These are phyloP conservation scores for Manihot esculenta DNA, from an alignment of 441 rosid genomes.

Conservation along the genomic window DNA sequence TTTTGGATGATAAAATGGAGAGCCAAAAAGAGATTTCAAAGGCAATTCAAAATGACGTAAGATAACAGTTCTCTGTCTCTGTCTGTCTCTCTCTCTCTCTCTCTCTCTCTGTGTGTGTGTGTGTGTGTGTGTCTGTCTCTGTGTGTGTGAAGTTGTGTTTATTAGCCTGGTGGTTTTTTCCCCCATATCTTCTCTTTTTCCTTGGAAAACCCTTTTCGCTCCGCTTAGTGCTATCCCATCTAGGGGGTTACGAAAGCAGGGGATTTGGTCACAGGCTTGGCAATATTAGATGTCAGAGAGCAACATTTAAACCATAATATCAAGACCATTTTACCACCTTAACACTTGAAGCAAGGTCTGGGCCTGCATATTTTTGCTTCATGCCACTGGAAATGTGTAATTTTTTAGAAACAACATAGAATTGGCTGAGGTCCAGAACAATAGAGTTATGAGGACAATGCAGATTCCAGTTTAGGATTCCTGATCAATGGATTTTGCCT, in stretches of 20 bases:
- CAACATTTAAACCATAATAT: conserved; percentile 2
- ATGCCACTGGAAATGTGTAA: background rate
- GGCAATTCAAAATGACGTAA: conserved; percentile 70
- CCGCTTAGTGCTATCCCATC: no score
- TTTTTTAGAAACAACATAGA: background rate
- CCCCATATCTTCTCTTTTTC: no score
- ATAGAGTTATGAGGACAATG: background rate
- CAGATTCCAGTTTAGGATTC: background rate
- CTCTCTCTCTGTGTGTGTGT: no score
- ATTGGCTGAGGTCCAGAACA: background rate
- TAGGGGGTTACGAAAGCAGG: no score
- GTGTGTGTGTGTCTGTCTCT: no score
- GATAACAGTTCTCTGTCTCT: conserved; percentile 18
- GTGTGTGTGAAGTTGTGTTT: no score
- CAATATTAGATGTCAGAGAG: background rate
- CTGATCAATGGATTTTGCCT: no score
- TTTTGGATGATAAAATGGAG: conserved; percentile 82
- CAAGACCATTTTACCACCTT: background rate
- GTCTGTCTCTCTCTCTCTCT: no score
- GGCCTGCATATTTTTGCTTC: background rate
- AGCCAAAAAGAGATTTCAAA: conserved; percentile 71
- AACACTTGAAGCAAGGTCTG: background rate
- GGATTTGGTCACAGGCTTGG: no score
- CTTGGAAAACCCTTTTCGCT: no score
- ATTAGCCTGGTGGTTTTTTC: no score